A percentile compares a stretch with the other conserved stretches of the same genome.
phyloP scores from a whole-genome alignment of 306 rosid genomes.

The Vigna trinervia region DNA sequence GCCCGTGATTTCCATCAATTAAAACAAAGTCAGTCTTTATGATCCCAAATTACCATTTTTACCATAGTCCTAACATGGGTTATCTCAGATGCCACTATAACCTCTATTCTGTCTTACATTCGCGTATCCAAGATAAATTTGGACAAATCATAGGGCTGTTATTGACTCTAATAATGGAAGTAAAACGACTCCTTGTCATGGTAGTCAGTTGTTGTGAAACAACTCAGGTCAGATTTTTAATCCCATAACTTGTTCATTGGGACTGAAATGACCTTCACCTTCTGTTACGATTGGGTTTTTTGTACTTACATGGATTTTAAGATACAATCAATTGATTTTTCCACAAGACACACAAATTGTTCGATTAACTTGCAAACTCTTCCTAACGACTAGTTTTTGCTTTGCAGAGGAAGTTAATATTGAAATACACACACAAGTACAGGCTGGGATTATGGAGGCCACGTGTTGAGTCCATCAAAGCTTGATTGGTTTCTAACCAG shows the following conservation, averaged over 20 bases:
- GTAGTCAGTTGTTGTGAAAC: neutral
- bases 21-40: conserved; percentile 1
- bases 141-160: neutral
- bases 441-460: conserved; percentile 94
- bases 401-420: conserved; percentile 85
- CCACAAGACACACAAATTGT: conserved; percentile 3
- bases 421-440: conserved; percentile 81
- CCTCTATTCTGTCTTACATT: conserved; percentile 1
- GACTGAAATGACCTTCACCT: too few species aligned
- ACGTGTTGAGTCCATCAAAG: conserved; percentile 56
- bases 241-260: neutral
- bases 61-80: neutral
- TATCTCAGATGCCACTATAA: conserved; percentile 1
- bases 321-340: neutral
- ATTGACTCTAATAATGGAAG: conserved; percentile 16
- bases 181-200: neutral
- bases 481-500: conserved; percentile 44
- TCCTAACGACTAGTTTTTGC: conserved; percentile 46
- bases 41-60: conserved; percentile 1
- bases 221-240: conserved; percentile 5
- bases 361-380: neutral
- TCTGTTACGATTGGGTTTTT: conserved; percentile 1
- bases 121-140: neutral
- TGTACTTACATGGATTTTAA: conserved; percentile 5
- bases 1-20: neutral